Conservation (phyloP, 441 rosid species). For the Syzygium malaccense region DNA sequence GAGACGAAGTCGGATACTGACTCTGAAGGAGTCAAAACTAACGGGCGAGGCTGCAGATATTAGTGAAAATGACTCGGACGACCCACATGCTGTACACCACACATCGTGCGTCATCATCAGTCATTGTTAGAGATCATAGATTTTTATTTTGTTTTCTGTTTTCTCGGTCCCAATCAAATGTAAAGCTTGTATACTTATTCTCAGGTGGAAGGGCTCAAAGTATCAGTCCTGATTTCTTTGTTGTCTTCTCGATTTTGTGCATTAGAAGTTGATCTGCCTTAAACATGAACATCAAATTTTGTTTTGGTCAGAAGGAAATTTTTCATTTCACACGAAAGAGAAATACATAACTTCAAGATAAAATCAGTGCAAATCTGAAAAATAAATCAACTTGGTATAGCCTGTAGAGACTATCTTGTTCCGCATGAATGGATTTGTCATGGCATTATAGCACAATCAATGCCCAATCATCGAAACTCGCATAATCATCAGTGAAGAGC, state of each 20-base stretch:
- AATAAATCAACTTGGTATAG: no score
- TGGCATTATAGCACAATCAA: no score
- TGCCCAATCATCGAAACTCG: no score
- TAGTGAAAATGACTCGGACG: neutral
- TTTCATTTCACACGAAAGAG: neutral
- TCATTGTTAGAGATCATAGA: neutral
- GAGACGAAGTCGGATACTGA: neutral
- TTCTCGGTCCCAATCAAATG: neutral
- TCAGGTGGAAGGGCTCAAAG: neutral
- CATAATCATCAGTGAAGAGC: no score
- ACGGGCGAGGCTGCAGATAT: neutral
- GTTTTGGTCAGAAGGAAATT: no score
- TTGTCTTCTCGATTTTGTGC: neutral
- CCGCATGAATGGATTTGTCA: no score
- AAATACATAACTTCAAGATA: neutral
- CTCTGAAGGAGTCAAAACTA: neutral
- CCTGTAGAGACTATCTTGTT: accelerated
- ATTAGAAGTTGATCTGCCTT: neutral
- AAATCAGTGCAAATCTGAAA: neutral
- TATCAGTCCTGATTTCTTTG: neutral
- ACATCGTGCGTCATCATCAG: neutral
- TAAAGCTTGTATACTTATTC: neutral
- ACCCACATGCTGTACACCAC: neutral
- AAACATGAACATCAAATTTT: no score
- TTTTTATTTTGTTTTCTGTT: neutral